Evolutionary conservation across 208 protist species (phyloP).

Genomic region (Trypanosoma lewisi): DNA sequence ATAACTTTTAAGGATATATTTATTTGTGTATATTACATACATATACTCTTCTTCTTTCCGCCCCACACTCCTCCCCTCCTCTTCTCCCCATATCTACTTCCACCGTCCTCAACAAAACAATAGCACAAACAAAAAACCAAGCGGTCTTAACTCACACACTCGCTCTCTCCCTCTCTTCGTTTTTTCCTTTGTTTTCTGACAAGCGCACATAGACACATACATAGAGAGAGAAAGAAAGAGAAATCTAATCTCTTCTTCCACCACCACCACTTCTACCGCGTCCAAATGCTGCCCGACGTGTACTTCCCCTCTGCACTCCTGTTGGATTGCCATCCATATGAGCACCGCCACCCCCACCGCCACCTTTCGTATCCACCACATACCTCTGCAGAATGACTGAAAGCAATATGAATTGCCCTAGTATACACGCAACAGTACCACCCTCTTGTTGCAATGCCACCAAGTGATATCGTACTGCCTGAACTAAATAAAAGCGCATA

Average conservation of each 20-base stretch:
- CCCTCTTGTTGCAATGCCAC: slow-evolving; percentile 9
- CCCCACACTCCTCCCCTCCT: no score
- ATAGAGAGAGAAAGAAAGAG: no score
- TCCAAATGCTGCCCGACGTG: slow-evolving; percentile 5
- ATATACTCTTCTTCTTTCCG: slow-evolving; percentile 3
- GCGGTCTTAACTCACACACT: no score
- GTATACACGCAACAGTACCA: slow-evolving; percentile 5
- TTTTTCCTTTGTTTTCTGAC: no score
- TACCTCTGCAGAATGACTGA: slow-evolving; percentile 8
- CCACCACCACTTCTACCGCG: slow-evolving; percentile 13
- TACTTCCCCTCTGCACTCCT: slow-evolving; percentile 13
- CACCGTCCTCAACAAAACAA: background rate
- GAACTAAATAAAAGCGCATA: slow-evolving; percentile 17
- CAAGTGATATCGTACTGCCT: slow-evolving; percentile 16
- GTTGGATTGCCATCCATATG: slow-evolving; percentile 2
- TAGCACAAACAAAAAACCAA: slow-evolving; percentile 1
- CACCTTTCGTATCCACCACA: background rate
- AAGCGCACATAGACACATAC: no score
- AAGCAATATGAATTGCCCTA: slow-evolving; percentile 13
- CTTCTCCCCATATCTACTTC: background rate
- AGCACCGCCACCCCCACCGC: background rate
- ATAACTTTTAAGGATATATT: background rate
- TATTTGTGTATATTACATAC: background rate
- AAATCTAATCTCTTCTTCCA: no score
- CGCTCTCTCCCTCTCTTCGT: no score